Conservation (phyloP, 1,139 yeast genomes). For the Magnusiomyces sp. region DNA sequence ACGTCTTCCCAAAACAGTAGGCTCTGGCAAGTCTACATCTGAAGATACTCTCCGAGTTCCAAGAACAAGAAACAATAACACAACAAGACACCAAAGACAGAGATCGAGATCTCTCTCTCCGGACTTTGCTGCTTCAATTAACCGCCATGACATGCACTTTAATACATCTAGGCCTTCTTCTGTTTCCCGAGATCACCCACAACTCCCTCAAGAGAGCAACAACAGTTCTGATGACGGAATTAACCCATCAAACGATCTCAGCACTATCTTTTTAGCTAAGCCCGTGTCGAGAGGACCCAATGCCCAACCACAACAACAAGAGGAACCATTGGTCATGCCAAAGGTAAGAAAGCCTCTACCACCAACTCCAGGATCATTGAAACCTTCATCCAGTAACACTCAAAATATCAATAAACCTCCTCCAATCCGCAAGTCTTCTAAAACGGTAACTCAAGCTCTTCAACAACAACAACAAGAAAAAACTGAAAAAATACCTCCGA, state of each 20-base stretch:
- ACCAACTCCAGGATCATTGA: background rate
- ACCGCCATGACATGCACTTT: no score
- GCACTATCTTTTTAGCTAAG: no score
- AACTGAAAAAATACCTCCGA: background rate
- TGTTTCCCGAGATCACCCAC: background rate
- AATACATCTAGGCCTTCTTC: background rate
- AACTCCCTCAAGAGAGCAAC: no score
- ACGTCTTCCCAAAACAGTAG: conserved; percentile 44
- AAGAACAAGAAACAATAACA: background rate
- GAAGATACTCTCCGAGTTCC: background rate
- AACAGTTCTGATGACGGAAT: no score
- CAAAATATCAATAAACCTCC: conserved; percentile 14
- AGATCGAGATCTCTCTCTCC: conserved; percentile 5
- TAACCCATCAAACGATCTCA: no score
- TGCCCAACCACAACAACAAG: no score
- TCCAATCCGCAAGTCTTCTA: conserved; percentile 24
- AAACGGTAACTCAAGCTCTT: conserved; percentile 17
- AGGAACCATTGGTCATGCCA: conserved; percentile 8
- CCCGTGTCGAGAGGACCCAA: no score
- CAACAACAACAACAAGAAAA: background rate
- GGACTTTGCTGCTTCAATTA: background rate
- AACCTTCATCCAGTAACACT: background rate
- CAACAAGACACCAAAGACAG: conserved; percentile 1
- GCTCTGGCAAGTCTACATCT: background rate
- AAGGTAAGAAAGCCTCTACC: conserved; percentile 14